phyloP scores from a whole-genome alignment of 208 protist species.

The Acanthamoeba royreba region DNA sequence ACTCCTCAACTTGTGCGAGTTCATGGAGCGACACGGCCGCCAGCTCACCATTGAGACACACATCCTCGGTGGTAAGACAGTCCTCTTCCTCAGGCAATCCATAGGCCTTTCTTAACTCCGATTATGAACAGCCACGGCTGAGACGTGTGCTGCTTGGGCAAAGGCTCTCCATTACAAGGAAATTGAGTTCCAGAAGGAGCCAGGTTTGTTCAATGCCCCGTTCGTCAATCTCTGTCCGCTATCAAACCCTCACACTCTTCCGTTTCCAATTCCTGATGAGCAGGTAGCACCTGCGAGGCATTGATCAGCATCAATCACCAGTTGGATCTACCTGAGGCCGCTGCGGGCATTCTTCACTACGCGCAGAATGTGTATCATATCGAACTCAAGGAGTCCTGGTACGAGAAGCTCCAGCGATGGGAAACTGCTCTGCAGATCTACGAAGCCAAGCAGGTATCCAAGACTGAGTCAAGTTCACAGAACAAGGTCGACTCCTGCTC shows the following conservation, averaged over 20 bases:
- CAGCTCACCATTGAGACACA: slow-evolving; percentile 69
- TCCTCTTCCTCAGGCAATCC: too few relatives aligned
- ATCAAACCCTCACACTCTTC: too few relatives aligned
- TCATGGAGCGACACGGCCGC: slow-evolving; percentile 80
- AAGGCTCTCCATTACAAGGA: slow-evolving; percentile 84
- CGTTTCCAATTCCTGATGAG: too few relatives aligned
- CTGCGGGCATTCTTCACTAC: slow-evolving; percentile 94
- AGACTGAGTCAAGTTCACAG: too few relatives aligned
- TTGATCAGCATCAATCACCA: slow-evolving; percentile 98
- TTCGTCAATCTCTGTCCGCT: too few relatives aligned
- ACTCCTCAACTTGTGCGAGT: slow-evolving; percentile 80
- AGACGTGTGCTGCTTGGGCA: slow-evolving; percentile 78
- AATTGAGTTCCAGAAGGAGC: slow-evolving; percentile 71
- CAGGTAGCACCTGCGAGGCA: slow-evolving; percentile 70
- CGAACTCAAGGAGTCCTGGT: slow-evolving; percentile 81
- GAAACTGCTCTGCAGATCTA: slow-evolving; percentile 67
- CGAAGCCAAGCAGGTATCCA: slow-evolving; percentile 28
- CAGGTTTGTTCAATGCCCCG: too few relatives aligned
- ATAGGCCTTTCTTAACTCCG: not conserved
- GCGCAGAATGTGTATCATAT: slow-evolving; percentile 73
- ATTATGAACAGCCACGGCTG: slow-evolving; percentile 50
- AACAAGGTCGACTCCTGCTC: too few relatives aligned
- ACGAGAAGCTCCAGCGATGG: slow-evolving; percentile 98
- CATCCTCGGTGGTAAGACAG: slow-evolving; percentile 57
- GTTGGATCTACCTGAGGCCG: slow-evolving; percentile 96